Evolutionary conservation across 495 filamentous ascomycete genomes (phyloP).

Genomic region (Glutinoglossum americanum): DNA sequence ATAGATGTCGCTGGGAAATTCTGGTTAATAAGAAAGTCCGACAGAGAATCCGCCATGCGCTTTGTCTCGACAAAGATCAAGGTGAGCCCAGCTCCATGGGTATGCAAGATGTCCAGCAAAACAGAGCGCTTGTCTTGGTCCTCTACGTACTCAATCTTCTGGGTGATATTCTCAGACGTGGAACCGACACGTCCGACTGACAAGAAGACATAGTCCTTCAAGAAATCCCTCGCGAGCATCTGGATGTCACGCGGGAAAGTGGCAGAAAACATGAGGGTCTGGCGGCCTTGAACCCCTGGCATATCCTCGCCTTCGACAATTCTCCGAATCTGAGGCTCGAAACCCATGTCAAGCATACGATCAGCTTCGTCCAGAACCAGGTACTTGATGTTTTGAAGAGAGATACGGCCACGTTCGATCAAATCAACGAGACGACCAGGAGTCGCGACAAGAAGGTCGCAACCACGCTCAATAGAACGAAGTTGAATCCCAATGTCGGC

Average conservation of each 20-base stretch:
- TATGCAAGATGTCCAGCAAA: conserved; percentile 90
- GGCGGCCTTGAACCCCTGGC: conserved; percentile 63
- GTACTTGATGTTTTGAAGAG: conserved; percentile 91
- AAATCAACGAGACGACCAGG: conserved; percentile 93
- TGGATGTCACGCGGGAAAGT: conserved; percentile 98
- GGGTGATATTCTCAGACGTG: conserved; percentile 98
- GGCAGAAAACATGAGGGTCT: conserved; percentile 99
- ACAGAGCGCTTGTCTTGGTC: conserved; percentile 95
- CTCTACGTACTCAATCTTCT: conserved; percentile 96
- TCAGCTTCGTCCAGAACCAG: conserved; percentile 98
- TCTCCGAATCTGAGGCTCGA: conserved; percentile 96
- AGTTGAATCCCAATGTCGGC: conserved; percentile 95
- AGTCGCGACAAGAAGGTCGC: conserved; percentile 90
- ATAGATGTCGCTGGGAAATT: conserved; percentile 95
- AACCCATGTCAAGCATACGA: conserved; percentile 99
- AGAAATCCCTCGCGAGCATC: conserved; percentile 93
- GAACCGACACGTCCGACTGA: conserved; percentile 97
- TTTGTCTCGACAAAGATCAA: conserved; percentile 99
- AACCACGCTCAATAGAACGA: conserved; percentile 90
- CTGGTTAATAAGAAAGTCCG: conserved; percentile 94
- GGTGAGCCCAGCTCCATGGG: conserved; percentile 73
- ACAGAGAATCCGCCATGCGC: conserved; percentile 95
- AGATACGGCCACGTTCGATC: conserved; percentile 96
- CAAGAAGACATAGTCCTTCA: conserved; percentile 96
- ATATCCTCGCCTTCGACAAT: conserved; percentile 98